Evolutionary conservation across 805 yeast species (phyloP).

Genomic region (Candida verbasci): DNA sequence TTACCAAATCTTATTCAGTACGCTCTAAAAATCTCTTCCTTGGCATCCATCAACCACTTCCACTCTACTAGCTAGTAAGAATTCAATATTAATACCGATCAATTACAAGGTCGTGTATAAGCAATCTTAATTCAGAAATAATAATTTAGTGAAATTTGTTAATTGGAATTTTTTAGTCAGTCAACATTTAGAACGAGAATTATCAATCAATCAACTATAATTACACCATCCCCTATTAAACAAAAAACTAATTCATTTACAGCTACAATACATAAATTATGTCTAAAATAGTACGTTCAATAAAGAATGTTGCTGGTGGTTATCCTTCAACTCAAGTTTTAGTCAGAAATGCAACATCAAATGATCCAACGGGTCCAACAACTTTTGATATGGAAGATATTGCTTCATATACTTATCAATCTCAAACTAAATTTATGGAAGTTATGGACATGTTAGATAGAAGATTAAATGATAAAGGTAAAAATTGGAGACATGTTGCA

Average conservation of each 20-base stretch:
- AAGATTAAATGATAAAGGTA: constrained; percentile 91
- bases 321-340: constrained; percentile 80
- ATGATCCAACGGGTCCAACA: constrained; percentile 82
- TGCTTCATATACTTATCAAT: constrained; percentile 66
- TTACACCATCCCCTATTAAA: too few species aligned
- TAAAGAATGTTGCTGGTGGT: constrained; percentile 87
- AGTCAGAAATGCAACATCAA: constrained; percentile 90
- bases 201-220: too few species aligned
- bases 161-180: constrained; percentile 1
- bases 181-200: not conserved
- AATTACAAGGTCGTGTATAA: constrained; percentile 3
- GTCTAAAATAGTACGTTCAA: constrained; percentile 80
- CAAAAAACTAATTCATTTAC: too few species aligned
- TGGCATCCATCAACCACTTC: too few species aligned
- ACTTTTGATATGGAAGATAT: constrained; percentile 79
- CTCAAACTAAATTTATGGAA: constrained; percentile 70
- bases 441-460: constrained; percentile 93
- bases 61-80: too few species aligned
- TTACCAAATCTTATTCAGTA: too few species aligned
- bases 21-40: too few species aligned
- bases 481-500: constrained; percentile 95
- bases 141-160: not conserved
- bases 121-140: not conserved
- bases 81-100: too few species aligned
- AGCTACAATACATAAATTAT: too few species aligned